phyloP scores from a whole-genome alignment of 495 filamentous ascomycete species.

The Aspergillus taichungensis region DNA sequence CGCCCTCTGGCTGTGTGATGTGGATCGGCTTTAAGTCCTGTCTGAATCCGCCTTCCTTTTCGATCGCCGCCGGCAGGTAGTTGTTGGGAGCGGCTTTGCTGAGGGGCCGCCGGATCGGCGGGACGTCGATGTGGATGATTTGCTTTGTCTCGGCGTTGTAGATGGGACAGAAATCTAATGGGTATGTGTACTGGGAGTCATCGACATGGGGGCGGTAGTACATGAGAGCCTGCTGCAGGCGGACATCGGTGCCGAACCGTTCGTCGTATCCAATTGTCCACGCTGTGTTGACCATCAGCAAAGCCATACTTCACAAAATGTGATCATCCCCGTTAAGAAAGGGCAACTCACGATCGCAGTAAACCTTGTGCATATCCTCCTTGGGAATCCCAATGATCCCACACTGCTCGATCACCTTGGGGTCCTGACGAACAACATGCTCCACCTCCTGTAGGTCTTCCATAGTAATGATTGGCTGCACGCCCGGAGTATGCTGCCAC shows the following conservation, averaged over 20 bases:
- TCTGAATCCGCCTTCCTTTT: slow-evolving; percentile 68
- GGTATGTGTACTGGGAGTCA: slow-evolving; percentile 84
- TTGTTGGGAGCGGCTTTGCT: slow-evolving; percentile 69
- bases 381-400: slow-evolving; percentile 74
- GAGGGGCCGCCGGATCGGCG: slow-evolving; percentile 66
- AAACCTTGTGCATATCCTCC: slow-evolving; percentile 86
- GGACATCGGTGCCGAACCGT: slow-evolving; percentile 69
- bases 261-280: slow-evolving; percentile 97
- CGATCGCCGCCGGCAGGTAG: slow-evolving; percentile 68
- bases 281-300: slow-evolving; percentile 33
- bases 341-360: slow-evolving; percentile 66
- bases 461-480: slow-evolving; percentile 93
- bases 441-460: slow-evolving; percentile 90
- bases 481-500: slow-evolving; percentile 70
- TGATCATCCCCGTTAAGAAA: neutral
- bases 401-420: slow-evolving; percentile 90
- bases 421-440: slow-evolving; percentile 65
- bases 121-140: slow-evolving; percentile 85
- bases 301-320: neutral
- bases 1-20: slow-evolving; percentile 90
- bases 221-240: slow-evolving; percentile 90
- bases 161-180: slow-evolving; percentile 91
- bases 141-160: slow-evolving; percentile 75
- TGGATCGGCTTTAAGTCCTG: slow-evolving; percentile 84
- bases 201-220: slow-evolving; percentile 86